Conservation (phyloP, 495 filamentous ascomycete genomes). For the Pyrenopolyporus hunteri region DNA sequence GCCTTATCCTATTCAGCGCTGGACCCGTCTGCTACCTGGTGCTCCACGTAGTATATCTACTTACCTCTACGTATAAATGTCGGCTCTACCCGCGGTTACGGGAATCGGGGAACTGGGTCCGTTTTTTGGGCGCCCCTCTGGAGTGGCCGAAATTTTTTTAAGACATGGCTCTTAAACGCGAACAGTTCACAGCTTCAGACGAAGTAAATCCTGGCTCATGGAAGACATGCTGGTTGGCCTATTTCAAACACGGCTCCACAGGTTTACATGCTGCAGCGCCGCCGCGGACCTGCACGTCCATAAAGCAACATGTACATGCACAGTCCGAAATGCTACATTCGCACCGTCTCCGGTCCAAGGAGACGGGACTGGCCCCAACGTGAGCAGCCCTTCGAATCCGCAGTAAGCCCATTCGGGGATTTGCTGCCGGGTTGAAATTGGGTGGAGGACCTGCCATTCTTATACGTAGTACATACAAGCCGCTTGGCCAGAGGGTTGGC, state of each 20-base stretch:
- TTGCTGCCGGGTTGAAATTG: slow-evolving; percentile 31
- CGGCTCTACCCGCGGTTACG: slow-evolving; percentile 30
- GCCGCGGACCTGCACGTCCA: slow-evolving; percentile 13
- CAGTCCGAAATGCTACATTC: slow-evolving; percentile 1
- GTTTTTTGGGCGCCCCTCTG: slow-evolving; percentile 18
- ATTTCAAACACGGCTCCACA: slow-evolving; percentile 22
- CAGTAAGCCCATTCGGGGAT: slow-evolving; percentile 34
- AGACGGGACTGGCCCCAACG: slow-evolving; percentile 25
- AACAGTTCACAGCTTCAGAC: slow-evolving; percentile 32
- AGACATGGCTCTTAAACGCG: slow-evolving; percentile 17
- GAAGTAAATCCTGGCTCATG: slow-evolving; percentile 34
- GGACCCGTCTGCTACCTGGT: slow-evolving; percentile 6
- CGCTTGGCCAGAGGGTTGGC: slow-evolving; percentile 32
- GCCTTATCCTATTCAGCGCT: no score
- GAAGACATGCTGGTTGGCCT: slow-evolving; percentile 28
- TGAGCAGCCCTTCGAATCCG: slow-evolving; percentile 9
- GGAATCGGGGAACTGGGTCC: slow-evolving; percentile 7
- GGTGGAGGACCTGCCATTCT: slow-evolving; percentile 36
- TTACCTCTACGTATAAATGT: slow-evolving; percentile 24
- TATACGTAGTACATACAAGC: no score
- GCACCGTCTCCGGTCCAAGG: slow-evolving; percentile 33
- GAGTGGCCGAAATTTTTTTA: slow-evolving; percentile 3
- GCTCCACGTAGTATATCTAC: neutral
- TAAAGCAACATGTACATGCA: slow-evolving; percentile 7
- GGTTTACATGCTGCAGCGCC: slow-evolving; percentile 12